These are phyloP conservation scores for Macaranga tanarius DNA, from an alignment of 441 rosid genomes.

Conservation along the genomic window DNA sequence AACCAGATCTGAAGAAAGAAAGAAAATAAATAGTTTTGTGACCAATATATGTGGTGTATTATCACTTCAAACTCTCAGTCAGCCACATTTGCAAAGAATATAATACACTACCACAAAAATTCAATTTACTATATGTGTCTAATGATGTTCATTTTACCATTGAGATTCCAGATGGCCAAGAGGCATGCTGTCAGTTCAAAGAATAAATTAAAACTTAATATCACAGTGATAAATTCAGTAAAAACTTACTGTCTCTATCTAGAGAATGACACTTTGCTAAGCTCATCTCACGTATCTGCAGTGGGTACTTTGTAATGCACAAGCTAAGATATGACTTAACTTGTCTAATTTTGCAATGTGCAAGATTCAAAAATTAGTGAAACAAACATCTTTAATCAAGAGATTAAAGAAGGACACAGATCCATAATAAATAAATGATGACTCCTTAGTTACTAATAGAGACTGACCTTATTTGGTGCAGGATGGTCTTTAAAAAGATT, in stretches of 20 bases:
- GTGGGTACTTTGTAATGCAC: too few species aligned
- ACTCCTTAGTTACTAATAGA: conserved; percentile 13
- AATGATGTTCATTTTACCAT: not conserved
- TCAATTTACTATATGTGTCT: too few species aligned
- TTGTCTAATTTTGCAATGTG: not conserved
- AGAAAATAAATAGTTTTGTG: not conserved
- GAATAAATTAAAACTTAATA: not conserved
- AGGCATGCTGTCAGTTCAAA: not conserved
- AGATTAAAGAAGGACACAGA: not conserved
- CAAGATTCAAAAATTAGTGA: not conserved
- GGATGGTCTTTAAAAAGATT: conserved; percentile 38
- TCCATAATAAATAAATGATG: conserved; percentile 1
- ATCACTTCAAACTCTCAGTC: conserved; percentile 4
- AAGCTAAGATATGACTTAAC: not conserved
- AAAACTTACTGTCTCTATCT: not conserved
- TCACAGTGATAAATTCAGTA: not conserved
- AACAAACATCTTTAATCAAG: not conserved
- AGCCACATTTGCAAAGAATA: not conserved
- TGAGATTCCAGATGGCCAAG: conserved; percentile 4
- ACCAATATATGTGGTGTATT: not conserved
- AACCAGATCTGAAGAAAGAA: not conserved
- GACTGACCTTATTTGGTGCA: conserved; percentile 57
- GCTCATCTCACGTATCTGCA: not conserved
- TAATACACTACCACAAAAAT: not conserved
- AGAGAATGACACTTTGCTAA: not conserved